These are phyloP conservation scores for Fusarium kyushuense DNA, from an alignment of 2,329 filamentous ascomycete species.

Conservation along the genomic window DNA sequence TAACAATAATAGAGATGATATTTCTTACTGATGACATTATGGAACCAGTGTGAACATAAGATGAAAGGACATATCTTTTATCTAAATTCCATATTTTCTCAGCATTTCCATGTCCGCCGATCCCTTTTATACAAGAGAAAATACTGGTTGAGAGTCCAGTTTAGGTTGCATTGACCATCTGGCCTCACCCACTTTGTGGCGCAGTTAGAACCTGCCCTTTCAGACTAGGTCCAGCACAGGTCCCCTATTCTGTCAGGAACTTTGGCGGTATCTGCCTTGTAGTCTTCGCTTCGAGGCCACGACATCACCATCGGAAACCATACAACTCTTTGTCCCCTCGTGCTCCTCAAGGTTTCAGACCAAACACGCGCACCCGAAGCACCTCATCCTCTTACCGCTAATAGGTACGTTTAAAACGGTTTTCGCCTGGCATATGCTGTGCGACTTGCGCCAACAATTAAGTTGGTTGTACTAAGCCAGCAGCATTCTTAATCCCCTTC, in stretches of 20 bases:
- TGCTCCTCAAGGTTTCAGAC: not conserved
- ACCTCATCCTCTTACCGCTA: conserved; percentile 1
- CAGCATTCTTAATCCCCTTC: conserved; percentile 20
- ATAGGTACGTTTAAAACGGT: conserved; percentile 34
- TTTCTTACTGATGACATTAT: not conserved
- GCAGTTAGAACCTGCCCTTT: conserved; percentile 15
- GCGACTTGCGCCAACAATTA: conserved; percentile 24
- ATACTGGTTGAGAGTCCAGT: conserved; percentile 21
- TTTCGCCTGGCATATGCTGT: conserved; percentile 20
- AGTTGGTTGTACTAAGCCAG: conserved; percentile 14
- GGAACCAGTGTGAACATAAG: not conserved
- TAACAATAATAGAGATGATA: not conserved
- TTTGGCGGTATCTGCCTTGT: conserved; percentile 17
- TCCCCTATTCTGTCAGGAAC: conserved; percentile 42
- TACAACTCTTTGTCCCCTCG: conserved; percentile 23
- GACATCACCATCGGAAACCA: conserved; percentile 36
- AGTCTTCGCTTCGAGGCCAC: conserved; percentile 40
- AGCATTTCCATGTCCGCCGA: not conserved
- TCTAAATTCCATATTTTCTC: not conserved
- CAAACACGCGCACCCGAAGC: not conserved
- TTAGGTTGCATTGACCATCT: conserved; percentile 16
- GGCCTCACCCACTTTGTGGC: conserved; percentile 25
- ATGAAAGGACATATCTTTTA: not conserved
- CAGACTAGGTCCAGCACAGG: conserved; percentile 15
- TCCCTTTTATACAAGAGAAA: conserved; percentile 10